Percentiles rank a stretch among this genome's conserved stretches.
Evolutionary conservation across 768 basidiomycete genomes (phyloP).

Genomic region (Rhodotorula graminis): DNA sequence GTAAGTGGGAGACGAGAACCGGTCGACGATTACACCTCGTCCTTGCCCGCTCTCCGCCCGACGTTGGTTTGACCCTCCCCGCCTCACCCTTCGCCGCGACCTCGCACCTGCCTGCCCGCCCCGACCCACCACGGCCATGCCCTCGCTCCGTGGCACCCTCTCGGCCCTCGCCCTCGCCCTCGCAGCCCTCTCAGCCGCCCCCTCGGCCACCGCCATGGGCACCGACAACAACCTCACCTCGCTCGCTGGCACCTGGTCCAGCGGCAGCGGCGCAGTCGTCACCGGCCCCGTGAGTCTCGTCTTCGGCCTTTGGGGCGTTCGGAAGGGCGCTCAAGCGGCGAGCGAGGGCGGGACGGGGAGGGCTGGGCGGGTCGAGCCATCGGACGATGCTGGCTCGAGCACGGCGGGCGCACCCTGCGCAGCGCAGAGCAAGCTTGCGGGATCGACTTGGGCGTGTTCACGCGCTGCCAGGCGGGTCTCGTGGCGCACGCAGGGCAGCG

Average conservation of each 20-base stretch:
- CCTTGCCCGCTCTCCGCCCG: too few species aligned
- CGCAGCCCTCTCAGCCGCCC: not conserved
- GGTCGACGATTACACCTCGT: too few species aligned
- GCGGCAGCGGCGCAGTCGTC: conserved; percentile 66
- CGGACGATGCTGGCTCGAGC: too few species aligned
- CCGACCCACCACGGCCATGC: not conserved
- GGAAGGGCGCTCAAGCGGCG: not conserved
- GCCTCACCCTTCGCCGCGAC: not conserved
- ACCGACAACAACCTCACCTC: conserved; percentile 58
- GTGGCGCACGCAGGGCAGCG: too few species aligned
- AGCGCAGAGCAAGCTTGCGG: too few species aligned
- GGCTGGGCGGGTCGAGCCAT: not conserved
- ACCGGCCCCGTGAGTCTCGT: conserved; percentile 71
- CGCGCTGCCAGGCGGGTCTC: too few species aligned
- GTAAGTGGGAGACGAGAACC: too few species aligned
- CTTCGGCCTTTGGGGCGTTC: too few species aligned
- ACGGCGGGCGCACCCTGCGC: too few species aligned
- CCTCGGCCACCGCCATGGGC: not conserved
- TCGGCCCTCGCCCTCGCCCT: not conserved
- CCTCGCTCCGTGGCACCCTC: not conserved
- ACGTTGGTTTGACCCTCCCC: too few species aligned
- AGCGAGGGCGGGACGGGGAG: too few species aligned
- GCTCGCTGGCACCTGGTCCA: conserved; percentile 78
- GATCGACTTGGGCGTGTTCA: too few species aligned
- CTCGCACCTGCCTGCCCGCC: not conserved